Evolutionary conservation across 768 basidiomycete species (phyloP).

Genomic region (Macrolepiota albuminosa): DNA sequence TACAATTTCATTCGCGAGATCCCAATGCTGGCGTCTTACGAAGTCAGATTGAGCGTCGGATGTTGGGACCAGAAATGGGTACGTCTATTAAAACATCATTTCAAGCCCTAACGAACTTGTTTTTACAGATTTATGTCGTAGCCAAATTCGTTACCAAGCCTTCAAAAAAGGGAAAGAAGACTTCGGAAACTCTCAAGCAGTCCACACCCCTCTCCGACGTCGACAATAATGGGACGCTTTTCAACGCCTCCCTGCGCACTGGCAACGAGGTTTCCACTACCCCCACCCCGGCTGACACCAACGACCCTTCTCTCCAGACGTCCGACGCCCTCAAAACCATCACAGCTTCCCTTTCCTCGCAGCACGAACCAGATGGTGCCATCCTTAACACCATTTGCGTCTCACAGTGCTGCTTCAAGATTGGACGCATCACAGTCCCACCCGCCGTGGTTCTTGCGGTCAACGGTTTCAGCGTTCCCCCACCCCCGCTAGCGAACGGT

Average conservation of each 20-base stretch:
- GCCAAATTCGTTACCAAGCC: constrained; percentile 60
- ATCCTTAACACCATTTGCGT: constrained; percentile 59
- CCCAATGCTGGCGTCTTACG: constrained; percentile 54
- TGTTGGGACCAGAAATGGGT: constrained; percentile 81
- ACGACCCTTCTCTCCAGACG: constrained; percentile 20
- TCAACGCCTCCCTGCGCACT: constrained; percentile 29
- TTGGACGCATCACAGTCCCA: constrained; percentile 68
- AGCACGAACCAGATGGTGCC: constrained; percentile 49
- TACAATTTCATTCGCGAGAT: constrained; percentile 71
- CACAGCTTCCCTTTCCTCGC: constrained; percentile 24
- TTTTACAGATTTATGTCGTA: constrained; percentile 52
- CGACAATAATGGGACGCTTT: constrained; percentile 11
- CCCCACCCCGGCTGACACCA: constrained; percentile 13
- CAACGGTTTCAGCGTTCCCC: constrained; percentile 47
- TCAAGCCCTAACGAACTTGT: neutral
- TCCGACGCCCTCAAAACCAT: constrained; percentile 27
- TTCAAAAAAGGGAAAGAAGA: constrained; percentile 26
- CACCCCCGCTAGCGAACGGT: constrained; percentile 10
- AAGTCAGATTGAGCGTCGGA: constrained; percentile 51
- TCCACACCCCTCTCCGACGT: constrained; percentile 3
- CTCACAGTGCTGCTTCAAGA: constrained; percentile 64
- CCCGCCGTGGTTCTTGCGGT: constrained; percentile 56
- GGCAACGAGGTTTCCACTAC: constrained; percentile 24
- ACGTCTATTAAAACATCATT: neutral
- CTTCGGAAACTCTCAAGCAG: constrained; percentile 11